phyloP scores from a whole-genome alignment of 1,284 basidiomycete species.

The Apiotrichum sp. region DNA sequence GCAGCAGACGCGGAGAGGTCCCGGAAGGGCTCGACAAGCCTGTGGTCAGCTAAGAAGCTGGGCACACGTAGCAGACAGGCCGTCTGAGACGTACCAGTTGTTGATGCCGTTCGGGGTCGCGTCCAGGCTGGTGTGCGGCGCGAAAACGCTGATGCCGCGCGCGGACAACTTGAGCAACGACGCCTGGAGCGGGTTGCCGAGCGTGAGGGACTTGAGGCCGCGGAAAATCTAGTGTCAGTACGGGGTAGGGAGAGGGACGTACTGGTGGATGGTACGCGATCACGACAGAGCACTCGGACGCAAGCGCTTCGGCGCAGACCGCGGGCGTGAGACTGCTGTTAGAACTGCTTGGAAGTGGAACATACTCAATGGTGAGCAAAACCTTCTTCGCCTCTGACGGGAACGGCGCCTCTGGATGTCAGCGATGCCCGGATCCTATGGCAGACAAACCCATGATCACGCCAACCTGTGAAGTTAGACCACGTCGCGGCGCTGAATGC shows the following conservation, averaged over 20 bases:
- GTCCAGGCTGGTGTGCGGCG: conserved; percentile 82
- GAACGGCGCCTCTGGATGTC: conserved; percentile 62
- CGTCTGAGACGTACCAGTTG: conserved; percentile 54
- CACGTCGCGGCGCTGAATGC: conserved; percentile 4
- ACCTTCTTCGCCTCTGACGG: conserved; percentile 58
- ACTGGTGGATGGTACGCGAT: conserved; percentile 79
- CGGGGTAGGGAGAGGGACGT: conserved; percentile 4
- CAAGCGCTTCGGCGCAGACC: conserved; percentile 69
- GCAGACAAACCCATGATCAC: conserved; percentile 61
- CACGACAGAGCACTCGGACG: conserved; percentile 57
- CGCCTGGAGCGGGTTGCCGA: conserved; percentile 69
- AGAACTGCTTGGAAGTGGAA: conserved; percentile 4
- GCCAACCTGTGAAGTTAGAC: conserved; percentile 58
- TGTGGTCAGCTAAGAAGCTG: conserved; percentile 4
- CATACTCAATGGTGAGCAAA: conserved; percentile 79
- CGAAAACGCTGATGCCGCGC: conserved; percentile 76
- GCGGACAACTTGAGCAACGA: conserved; percentile 72
- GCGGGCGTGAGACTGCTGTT: conserved; percentile 64
- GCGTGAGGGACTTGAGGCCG: conserved; percentile 68
- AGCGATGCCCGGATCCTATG: conserved; percentile 1
- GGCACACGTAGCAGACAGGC: too few relatives aligned
- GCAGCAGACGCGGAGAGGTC: conserved; percentile 16
- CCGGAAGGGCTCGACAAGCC: conserved; percentile 40
- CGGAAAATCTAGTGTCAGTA: conserved; percentile 59
- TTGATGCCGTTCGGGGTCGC: conserved; percentile 75